phyloP scores from a whole-genome alignment of 352 stramenopile genomes.

The Blastocystis hominis region DNA sequence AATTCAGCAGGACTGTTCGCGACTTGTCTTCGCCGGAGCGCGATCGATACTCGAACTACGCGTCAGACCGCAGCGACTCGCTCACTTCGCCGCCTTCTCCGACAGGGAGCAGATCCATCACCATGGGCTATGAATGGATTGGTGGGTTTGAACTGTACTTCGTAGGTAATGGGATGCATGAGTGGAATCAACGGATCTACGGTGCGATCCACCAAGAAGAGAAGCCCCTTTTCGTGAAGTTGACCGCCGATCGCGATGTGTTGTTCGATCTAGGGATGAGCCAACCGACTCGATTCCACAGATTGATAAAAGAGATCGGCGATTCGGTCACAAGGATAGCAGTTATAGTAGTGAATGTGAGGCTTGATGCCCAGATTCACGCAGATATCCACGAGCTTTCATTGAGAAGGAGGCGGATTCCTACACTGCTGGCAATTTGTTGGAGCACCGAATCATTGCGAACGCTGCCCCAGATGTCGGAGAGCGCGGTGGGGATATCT shows the following conservation, averaged over 20 bases:
- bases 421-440: neutral
- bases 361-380: constrained; percentile 23
- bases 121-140: neutral
- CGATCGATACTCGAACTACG: constrained; percentile 8
- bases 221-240: neutral
- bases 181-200: neutral
- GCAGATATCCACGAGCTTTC: neutral
- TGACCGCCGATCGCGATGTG: neutral
- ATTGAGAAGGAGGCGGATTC: neutral
- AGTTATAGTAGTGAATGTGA: neutral
- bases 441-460: neutral
- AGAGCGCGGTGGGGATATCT: neutral
- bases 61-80: neutral
- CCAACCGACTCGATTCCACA: neutral
- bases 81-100: constrained; percentile 16
- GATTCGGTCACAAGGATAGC: neutral
- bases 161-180: constrained; percentile 9
- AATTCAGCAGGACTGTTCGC: constrained; percentile 2
- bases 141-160: neutral
- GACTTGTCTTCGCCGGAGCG: neutral
- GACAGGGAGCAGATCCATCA: neutral
- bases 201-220: neutral
- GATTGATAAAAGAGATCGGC: neutral
- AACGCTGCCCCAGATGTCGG: constrained; percentile 2
- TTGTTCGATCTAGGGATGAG: neutral